Evolutionary conservation across 176 grass and related monocot species (phyloP), one percentile per base, ranked within the genome.

Genomic region (Ensete glaucum): DNA sequence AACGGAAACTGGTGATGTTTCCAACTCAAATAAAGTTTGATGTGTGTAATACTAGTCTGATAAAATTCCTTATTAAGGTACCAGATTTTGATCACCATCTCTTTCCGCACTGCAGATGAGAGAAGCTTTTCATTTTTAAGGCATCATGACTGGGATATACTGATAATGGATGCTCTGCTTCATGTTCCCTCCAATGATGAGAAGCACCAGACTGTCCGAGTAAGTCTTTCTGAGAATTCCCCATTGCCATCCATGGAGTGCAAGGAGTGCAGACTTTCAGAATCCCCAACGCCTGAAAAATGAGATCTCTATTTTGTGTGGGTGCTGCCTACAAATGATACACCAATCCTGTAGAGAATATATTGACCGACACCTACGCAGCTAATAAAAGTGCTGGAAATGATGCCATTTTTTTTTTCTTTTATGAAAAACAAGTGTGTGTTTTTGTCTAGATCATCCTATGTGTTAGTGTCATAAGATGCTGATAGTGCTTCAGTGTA

Each of bases 81-180:
- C 13, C 3, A 1, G 8, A n/a, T 15, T 26, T 13, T 64, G 62
- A 24, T 65, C 26, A 26, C 12, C 1, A 19, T 57, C 34, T 43
- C n/a, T 20, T 26, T 72, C 24, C 17, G 1, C 48, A 23, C 4
- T 78, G 64, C 80, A 91, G 94, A 90, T 50, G 85, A 97, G 62
- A 84, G 83, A 11, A 23, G 86, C 56, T 87, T 97, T 76, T 93
- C 90, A 1, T 97, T 97, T 80, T 29, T 97, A 54, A 80, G 81
- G 53, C 88, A 97, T 69, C 85, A 83, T 29, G 83, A 93, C 53
- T 97, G 90, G 94, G 90, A 93, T 48, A 93, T 97, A 72, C 53
- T 88, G 56, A 50, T 68, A 12, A 86, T 93, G 85, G 90, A 97
- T 24, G 94, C 90, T 78, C 83, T 87, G 11, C 72, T 97, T 65